Evolutionary conservation across 2,329 filamentous ascomycete species (phyloP), one percentile per base, ranked within the genome.

Genomic region (Pseudocercospora crystallina): DNA sequence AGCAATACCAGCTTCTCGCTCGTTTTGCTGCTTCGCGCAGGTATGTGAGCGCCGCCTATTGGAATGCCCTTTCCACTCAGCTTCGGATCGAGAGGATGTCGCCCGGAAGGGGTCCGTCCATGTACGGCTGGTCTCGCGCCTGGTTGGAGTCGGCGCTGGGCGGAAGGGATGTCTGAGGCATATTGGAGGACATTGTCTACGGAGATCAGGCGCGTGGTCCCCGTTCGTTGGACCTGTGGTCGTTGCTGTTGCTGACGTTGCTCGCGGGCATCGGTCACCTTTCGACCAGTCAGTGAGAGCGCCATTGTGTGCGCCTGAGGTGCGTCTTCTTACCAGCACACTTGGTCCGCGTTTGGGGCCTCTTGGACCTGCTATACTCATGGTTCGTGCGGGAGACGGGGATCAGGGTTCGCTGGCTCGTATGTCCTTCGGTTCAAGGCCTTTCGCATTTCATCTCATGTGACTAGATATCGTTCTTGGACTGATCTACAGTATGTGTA

Each of bases 101-200:
- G 69, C 35, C 78, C 70, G 61, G 72, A 75, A 68, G 78, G 64
- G 62, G 81, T 70, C 67, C 75, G 60, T 61, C 69, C 65, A 69
- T 74, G 68, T 65, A 76, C 65, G 13, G 69, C 64, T 12, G 80
- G 77, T 47, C 79, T 71, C 26, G 76, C 71, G 29, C 77, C 74
- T 5, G 83, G 85, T 1, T 88, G 86, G 0, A 82, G 79, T 34
- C 94, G 85, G 49, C 90, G 89, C 70, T 96, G 92, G 64, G 90
- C 91, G 0, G 94, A 97, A 1, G 94, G 94, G 35, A 99, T 94
- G 66, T 96, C 91, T 43, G 90, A 94, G 53, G 90, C 87, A 74
- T 95, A 89, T 69, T 95, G 90, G 5, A 99, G 83, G 59, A 97
- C 88, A 68, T 92, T 95, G 74, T 99, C 94, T 70, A 99, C 92